Percentiles rank a stretch among this genome's conserved stretches.
phyloP scores from a whole-genome alignment of 208 protist species.

The Phytomonas francai region DNA sequence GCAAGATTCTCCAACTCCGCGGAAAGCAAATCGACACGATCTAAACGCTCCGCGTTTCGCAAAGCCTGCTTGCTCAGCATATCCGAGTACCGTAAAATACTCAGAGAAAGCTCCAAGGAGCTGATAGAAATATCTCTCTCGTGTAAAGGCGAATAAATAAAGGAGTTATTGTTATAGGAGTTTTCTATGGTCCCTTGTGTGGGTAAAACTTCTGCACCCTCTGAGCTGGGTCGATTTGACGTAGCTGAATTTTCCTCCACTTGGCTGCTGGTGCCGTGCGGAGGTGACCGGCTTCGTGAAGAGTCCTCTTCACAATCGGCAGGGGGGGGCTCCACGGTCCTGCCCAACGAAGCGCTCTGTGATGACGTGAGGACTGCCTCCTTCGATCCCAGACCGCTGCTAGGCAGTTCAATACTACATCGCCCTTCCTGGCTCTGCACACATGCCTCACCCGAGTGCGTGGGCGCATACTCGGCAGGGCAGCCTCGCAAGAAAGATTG shows the following conservation, averaged over 20 bases:
- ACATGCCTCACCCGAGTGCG: background rate
- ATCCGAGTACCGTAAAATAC: slow-evolving; percentile 45
- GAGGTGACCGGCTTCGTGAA: background rate
- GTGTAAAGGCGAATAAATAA: background rate
- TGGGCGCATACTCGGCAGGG: slow-evolving; percentile 3
- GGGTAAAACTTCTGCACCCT: background rate
- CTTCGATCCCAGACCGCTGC: background rate
- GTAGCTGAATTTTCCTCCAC: background rate
- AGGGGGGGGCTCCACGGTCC: no score
- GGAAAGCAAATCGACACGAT: slow-evolving; percentile 20
- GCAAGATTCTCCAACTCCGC: slow-evolving; percentile 51
- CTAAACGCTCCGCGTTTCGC: slow-evolving; percentile 27
- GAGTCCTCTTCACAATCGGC: background rate
- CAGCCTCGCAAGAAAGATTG: background rate
- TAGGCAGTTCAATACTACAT: background rate
- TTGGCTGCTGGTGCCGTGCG: background rate
- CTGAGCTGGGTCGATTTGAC: background rate
- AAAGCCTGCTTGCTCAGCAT: slow-evolving; percentile 27
- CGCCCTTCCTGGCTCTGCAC: background rate
- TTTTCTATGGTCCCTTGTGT: background rate
- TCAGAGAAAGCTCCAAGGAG: slow-evolving; percentile 40
- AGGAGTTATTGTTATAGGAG: background rate
- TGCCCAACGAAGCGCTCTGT: background rate
- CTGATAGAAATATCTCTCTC: slow-evolving; percentile 12
- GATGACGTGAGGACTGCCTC: background rate